Evolutionary conservation across 371 early-diverging fungal genomes (phyloP).

Genomic region (Mortierella sp.): DNA sequence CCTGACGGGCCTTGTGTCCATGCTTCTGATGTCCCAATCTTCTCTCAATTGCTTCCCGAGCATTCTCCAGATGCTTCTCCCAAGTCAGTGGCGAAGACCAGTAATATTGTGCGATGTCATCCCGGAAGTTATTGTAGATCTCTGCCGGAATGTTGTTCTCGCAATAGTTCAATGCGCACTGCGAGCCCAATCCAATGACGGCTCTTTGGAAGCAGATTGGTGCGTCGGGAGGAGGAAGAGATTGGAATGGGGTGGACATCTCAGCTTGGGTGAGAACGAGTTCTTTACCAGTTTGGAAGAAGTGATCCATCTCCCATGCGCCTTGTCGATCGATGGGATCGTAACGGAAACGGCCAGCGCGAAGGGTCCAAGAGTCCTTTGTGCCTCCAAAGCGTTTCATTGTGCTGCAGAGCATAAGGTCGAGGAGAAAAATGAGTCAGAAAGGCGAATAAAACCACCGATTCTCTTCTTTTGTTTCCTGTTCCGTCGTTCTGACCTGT

Average conservation of each 20-base stretch:
- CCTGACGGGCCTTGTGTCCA: too few species aligned
- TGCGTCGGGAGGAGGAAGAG: conserved; percentile 33
- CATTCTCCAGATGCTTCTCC: conserved; percentile 3
- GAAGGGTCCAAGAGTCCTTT: conserved; percentile 52
- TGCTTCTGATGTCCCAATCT: background rate
- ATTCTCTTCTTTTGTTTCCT: conserved; percentile 1
- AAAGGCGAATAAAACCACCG: background rate
- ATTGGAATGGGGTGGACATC: conserved; percentile 45
- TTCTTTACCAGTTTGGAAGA: conserved; percentile 50
- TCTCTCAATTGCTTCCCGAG: conserved; percentile 6
- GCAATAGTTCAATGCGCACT: conserved; percentile 60
- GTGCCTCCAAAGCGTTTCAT: conserved; percentile 54
- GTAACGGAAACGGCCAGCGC: conserved; percentile 21
- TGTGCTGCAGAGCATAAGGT: conserved; percentile 28
- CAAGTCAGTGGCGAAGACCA: conserved; percentile 12
- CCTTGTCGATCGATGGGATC: conserved; percentile 25
- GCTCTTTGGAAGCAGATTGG: conserved; percentile 63
- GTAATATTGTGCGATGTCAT: conserved; percentile 36
- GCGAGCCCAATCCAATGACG: conserved; percentile 59
- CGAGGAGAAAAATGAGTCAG: too few species aligned
- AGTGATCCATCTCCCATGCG: conserved; percentile 46
- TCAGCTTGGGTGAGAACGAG: conserved; percentile 52
- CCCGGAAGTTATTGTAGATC: conserved; percentile 54
- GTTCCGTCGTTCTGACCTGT: too few species aligned
- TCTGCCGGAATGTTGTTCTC: conserved; percentile 54